Evolutionary conservation across 352 stramenopile species (phyloP).

Genomic region (Phytophthora rubi): DNA sequence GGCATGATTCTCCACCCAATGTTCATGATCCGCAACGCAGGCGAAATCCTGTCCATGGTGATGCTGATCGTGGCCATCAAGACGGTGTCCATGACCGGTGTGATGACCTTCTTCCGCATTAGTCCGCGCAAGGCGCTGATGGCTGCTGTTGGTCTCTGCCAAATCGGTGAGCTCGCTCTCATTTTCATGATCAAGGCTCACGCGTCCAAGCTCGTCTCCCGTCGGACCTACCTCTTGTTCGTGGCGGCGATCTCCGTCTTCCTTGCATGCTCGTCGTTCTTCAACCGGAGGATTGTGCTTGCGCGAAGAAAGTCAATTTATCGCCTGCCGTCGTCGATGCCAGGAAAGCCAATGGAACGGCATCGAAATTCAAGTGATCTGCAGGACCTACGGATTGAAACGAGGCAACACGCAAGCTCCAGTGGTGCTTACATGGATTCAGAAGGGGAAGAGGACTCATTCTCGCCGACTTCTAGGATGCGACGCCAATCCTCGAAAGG

Average conservation of each 20-base stretch:
- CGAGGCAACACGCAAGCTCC: constrained; percentile 29
- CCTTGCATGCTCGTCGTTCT: constrained; percentile 80
- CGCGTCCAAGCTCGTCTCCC: constrained; percentile 80
- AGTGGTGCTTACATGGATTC: constrained; percentile 40
- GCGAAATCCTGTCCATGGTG: constrained; percentile 86
- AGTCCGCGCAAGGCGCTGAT: constrained; percentile 78
- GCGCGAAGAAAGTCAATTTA: constrained; percentile 68
- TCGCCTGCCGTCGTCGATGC: constrained; percentile 51
- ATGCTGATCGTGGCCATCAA: constrained; percentile 83
- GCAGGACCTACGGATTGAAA: constrained; percentile 16
- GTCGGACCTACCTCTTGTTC: constrained; percentile 84
- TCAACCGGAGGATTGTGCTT: constrained; percentile 77
- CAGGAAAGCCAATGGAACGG: constrained; percentile 22
- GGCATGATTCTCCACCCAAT: constrained; percentile 89
- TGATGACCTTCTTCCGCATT: constrained; percentile 86
- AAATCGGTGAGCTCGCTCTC: constrained; percentile 85
- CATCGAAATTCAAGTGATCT: constrained; percentile 26
- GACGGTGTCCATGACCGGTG: constrained; percentile 68
- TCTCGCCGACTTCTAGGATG: constrained; percentile 37
- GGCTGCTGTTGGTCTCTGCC: constrained; percentile 75
- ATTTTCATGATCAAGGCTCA: constrained; percentile 93
- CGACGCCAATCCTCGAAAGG: constrained; percentile 37
- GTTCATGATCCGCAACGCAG: constrained; percentile 79
- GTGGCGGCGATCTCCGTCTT: constrained; percentile 84
- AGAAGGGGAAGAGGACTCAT: constrained; percentile 32